Evolutionary conservation across 1,284 basidiomycete species (phyloP).

Genomic region (Coriolopsis trogii): DNA sequence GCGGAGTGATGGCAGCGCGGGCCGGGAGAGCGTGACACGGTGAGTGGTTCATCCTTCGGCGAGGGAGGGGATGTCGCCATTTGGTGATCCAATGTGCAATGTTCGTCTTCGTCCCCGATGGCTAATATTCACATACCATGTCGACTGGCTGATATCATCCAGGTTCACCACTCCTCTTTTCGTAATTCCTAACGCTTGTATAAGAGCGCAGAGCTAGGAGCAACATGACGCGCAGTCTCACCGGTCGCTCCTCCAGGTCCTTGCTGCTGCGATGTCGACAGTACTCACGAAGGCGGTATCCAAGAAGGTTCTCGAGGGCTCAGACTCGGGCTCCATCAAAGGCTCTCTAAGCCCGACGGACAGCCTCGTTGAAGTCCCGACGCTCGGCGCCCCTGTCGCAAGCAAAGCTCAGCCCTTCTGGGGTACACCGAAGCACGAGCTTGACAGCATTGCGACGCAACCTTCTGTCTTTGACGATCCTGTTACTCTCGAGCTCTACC

Average conservation of each 20-base stretch:
- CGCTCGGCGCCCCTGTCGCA: slow-evolving; percentile 30
- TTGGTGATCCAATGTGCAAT: slow-evolving; percentile 29
- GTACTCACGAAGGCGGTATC: slow-evolving; percentile 20
- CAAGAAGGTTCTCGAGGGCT: slow-evolving; percentile 9
- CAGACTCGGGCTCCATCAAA: slow-evolving; percentile 21
- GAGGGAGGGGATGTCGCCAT: slow-evolving; percentile 32
- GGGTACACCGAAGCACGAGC: slow-evolving; percentile 28
- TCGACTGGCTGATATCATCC: slow-evolving; percentile 22
- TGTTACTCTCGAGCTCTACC: slow-evolving; percentile 51
- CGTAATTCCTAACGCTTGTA: slow-evolving; percentile 9
- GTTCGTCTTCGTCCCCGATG: slow-evolving; percentile 26
- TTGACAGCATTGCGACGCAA: slow-evolving; percentile 38
- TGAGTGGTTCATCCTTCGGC: slow-evolving; percentile 13
- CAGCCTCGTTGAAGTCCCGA: slow-evolving; percentile 27
- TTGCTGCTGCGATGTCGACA: slow-evolving; percentile 28
- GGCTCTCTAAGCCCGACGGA: slow-evolving; percentile 22
- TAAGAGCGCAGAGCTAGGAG: slow-evolving; percentile 18
- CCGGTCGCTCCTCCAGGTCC: slow-evolving; percentile 10
- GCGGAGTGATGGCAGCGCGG: not conserved
- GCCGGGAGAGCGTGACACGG: slow-evolving; percentile 8
- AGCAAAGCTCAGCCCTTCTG: slow-evolving; percentile 27
- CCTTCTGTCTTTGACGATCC: slow-evolving; percentile 50
- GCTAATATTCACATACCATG: slow-evolving; percentile 17
- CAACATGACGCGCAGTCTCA: slow-evolving; percentile 11
- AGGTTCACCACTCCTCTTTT: slow-evolving; percentile 5